Evolutionary conservation across 2,329 filamentous ascomycete species (phyloP).

Genomic region (Diaporthe australafricana): DNA sequence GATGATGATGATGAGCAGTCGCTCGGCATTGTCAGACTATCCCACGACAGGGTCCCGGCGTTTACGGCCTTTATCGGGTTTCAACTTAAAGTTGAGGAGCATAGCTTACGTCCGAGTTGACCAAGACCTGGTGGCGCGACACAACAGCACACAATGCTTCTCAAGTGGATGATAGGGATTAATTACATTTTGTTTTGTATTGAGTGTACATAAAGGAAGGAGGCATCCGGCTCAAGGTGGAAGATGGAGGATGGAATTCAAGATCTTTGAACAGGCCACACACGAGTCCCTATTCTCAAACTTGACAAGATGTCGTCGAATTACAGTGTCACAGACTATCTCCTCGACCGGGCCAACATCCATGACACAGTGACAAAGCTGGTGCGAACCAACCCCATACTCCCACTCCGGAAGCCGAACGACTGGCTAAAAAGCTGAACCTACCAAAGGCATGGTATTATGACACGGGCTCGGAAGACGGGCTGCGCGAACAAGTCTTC

Average conservation of each 20-base stretch:
- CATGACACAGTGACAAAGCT: constrained; percentile 45
- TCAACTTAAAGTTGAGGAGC: neutral
- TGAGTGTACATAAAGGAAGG: neutral
- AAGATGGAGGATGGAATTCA: neutral
- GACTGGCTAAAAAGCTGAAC: neutral
- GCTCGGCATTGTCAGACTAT: neutral
- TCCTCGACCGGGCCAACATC: constrained; percentile 49
- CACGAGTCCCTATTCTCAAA: neutral
- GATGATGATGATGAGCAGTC: neutral
- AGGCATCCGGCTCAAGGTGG: neutral
- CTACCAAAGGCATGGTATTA: constrained; percentile 42
- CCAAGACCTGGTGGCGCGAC: neutral
- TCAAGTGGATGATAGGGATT: neutral
- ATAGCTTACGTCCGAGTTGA: constrained; percentile 5
- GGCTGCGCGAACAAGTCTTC: constrained; percentile 44
- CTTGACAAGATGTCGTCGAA: constrained; percentile 21
- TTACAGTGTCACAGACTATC: constrained; percentile 41
- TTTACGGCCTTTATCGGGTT: constrained; percentile 29
- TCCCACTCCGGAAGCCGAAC: neutral
- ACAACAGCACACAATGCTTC: neutral
- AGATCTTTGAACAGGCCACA: neutral
- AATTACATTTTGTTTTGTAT: neutral
- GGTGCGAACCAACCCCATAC: constrained; percentile 35
- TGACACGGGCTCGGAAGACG: constrained; percentile 40
- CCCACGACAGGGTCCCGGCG: neutral